phyloP scores from a whole-genome alignment of 257 asterid species.

The Penstemon eatonii region DNA sequence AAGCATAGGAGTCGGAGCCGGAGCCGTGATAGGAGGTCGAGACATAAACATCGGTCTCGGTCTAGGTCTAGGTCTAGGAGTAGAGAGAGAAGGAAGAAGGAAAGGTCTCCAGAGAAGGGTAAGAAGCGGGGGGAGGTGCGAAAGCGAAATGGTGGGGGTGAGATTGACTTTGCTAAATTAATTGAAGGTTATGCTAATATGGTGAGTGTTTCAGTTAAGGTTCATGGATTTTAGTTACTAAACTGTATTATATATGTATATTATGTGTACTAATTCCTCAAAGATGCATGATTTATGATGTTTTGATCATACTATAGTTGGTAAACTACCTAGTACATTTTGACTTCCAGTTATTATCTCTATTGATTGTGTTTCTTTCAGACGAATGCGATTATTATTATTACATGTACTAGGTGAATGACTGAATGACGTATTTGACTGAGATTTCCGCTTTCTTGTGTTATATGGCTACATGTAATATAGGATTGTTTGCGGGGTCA shows the following conservation, averaged over 20 bases:
- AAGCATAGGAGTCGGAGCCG: slow-evolving; percentile 33
- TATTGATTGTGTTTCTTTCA: neutral
- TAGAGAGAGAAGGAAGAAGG: slow-evolving; percentile 47
- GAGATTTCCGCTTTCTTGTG: slow-evolving; percentile 2
- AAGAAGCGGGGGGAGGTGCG: slow-evolving; percentile 20
- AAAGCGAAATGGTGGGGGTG: slow-evolving; percentile 26
- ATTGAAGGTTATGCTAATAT: slow-evolving; percentile 70
- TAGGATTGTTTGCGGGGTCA: neutral
- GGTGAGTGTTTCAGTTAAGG: slow-evolving; percentile 43
- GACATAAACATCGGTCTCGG: slow-evolving; percentile 34
- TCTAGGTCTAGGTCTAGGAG: slow-evolving; percentile 41
- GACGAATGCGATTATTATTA: neutral
- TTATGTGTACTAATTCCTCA: too few relatives aligned
- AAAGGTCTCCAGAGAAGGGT: slow-evolving; percentile 39
- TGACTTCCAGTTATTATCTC: neutral
- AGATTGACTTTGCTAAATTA: slow-evolving; percentile 52
- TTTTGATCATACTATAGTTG: neutral
- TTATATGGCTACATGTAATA: neutral
- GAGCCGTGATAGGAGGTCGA: slow-evolving; percentile 36
- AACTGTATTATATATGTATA: neutral
- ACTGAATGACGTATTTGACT: neutral
- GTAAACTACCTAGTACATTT: neutral
- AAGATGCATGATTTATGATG: too few relatives aligned
- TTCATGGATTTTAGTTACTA: neutral
- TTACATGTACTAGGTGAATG: neutral